A percentile compares a stretch with the other conserved stretches of the same genome.
phyloP scores from a whole-genome alignment of 352 stramenopile species.

The Phytophthora pluvialis region DNA sequence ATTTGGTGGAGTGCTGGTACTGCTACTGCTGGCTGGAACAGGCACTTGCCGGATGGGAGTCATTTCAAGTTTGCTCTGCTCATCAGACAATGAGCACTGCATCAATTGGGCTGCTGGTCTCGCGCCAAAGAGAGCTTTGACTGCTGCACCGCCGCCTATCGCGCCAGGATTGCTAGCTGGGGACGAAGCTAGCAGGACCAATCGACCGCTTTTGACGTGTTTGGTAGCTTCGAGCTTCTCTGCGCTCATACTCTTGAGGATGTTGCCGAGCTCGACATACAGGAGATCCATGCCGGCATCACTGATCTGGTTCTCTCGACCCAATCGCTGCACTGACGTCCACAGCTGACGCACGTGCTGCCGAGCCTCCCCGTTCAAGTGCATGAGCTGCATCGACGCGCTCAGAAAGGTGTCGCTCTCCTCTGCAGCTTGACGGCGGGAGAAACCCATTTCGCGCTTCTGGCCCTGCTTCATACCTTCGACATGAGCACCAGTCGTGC shows the following conservation, averaged over 20 bases:
- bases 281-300: conserved; percentile 54
- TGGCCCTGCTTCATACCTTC: background rate
- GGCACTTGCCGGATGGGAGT: conserved; percentile 34
- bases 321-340: conserved; percentile 63
- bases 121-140: conserved; percentile 45
- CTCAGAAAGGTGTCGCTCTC: conserved; percentile 55
- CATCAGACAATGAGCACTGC: conserved; percentile 64
- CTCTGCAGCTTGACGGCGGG: background rate
- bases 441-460: background rate
- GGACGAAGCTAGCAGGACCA: conserved; percentile 56
- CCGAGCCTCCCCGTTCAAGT: conserved; percentile 65
- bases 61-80: conserved; percentile 66
- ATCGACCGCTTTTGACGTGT: conserved; percentile 51
- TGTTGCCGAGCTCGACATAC: conserved; percentile 60
- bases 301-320: conserved; percentile 55
- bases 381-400: conserved; percentile 68
- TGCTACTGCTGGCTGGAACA: background rate
- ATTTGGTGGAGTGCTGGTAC: background rate
- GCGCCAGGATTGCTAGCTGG: conserved; percentile 17
- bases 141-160: conserved; percentile 19
- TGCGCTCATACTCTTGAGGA: conserved; percentile 65
- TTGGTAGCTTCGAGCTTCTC: conserved; percentile 64
- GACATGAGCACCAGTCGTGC: background rate
- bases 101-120: conserved; percentile 41
- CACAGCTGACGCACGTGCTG: conserved; percentile 70